These are phyloP conservation scores for Cylindrodendrum hubeiense DNA, from an alignment of 2,329 filamentous ascomycete species.

Conservation along the genomic window DNA sequence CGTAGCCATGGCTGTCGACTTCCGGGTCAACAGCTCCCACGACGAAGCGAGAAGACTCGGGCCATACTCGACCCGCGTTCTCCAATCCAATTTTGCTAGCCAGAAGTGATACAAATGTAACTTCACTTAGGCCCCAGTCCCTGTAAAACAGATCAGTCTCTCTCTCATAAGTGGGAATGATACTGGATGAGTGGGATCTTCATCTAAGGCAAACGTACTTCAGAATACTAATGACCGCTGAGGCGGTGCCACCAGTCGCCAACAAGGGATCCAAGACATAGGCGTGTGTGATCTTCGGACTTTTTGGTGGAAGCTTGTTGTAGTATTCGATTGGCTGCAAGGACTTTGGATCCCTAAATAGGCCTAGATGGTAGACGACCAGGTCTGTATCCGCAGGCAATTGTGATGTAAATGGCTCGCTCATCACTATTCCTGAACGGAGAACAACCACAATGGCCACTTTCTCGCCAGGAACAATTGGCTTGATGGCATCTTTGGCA, in stretches of 20 bases:
- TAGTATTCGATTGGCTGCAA: constrained; percentile 78
- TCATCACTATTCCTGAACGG: constrained; percentile 54
- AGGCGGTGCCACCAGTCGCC: constrained; percentile 75
- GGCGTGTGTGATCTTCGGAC: constrained; percentile 60
- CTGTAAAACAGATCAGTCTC: constrained; percentile 37
- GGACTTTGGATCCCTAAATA: constrained; percentile 54
- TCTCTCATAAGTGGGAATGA: neutral
- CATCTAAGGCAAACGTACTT: constrained; percentile 20
- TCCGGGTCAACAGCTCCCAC: constrained; percentile 62
- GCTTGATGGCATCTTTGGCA: neutral
- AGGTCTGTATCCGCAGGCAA: constrained; percentile 42
- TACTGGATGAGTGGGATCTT: too few relatives aligned
- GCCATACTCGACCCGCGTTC: constrained; percentile 68
- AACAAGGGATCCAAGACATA: constrained; percentile 77
- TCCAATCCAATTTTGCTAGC: constrained; percentile 64
- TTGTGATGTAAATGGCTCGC: constrained; percentile 48
- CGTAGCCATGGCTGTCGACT: constrained; percentile 68
- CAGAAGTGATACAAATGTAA: constrained; percentile 61
- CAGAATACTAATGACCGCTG: constrained; percentile 74
- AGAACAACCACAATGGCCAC: constrained; percentile 47
- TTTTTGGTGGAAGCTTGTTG: constrained; percentile 69
- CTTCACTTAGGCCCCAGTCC: constrained; percentile 74
- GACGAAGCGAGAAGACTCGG: constrained; percentile 36
- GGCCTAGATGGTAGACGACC: constrained; percentile 72
- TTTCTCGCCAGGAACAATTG: constrained; percentile 35